These are phyloP conservation scores for Ustilago trichophora DNA, from an alignment of 1,284 basidiomycete species.

Conservation along the genomic window DNA sequence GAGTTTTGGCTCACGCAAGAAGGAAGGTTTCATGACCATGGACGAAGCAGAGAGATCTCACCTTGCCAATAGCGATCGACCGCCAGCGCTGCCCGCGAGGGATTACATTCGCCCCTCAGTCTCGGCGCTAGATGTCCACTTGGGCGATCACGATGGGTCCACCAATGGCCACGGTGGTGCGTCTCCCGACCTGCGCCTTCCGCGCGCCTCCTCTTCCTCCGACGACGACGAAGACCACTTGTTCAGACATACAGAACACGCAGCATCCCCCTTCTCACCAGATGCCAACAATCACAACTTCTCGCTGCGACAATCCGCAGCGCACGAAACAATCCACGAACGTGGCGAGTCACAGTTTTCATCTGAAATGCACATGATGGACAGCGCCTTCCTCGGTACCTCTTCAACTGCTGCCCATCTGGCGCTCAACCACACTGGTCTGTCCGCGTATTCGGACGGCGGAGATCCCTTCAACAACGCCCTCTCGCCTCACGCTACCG, in stretches of 20 bases:
- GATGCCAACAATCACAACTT: no score
- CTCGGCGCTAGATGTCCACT: constrained; percentile 16
- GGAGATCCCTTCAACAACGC: constrained; percentile 26
- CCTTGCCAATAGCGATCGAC: neutral
- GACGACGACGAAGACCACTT: no score
- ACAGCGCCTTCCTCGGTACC: constrained; percentile 17
- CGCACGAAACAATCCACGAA: constrained; percentile 40
- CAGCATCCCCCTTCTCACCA: constrained; percentile 32
- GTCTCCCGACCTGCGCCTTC: constrained; percentile 8
- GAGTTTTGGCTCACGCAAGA: no score
- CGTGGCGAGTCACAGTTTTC: constrained; percentile 25
- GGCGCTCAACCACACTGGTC: constrained; percentile 31
- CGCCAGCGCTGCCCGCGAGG: constrained; percentile 14
- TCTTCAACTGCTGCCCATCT: neutral
- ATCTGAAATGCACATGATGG: constrained; percentile 13
- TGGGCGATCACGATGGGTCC: constrained; percentile 15
- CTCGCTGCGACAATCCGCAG: no score
- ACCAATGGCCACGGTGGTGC: constrained; percentile 1
- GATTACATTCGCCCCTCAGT: constrained; percentile 14
- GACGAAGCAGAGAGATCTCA: constrained; percentile 6
- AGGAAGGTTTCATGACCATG: constrained; percentile 38
- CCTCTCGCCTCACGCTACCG: constrained; percentile 38
- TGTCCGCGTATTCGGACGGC: constrained; percentile 29
- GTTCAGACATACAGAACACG: no score
- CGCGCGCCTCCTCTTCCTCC: no score